phyloP scores from a whole-genome alignment of 768 basidiomycete species.

The Asterophora parasitica region DNA sequence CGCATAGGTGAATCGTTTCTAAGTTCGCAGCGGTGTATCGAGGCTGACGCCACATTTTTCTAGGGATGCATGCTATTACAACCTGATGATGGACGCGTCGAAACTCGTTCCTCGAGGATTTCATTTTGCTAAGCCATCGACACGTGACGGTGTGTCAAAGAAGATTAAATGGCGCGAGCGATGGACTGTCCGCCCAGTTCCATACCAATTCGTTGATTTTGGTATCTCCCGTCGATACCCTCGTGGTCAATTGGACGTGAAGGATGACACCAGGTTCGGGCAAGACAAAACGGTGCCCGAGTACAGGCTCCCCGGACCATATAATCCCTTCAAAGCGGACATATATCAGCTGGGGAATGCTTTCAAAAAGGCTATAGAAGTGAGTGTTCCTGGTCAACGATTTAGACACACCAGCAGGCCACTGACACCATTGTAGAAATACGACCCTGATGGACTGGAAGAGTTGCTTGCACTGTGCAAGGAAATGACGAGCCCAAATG shows the following conservation, averaged over 20 bases:
- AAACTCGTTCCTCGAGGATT: neutral
- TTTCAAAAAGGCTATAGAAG: neutral
- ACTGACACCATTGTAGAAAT: neutral
- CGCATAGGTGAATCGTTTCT: neutral
- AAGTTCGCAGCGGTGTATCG: neutral
- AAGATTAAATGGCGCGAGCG: conserved; percentile 10
- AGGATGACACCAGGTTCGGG: conserved; percentile 11
- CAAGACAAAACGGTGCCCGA: conserved; percentile 23
- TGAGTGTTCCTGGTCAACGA: neutral
- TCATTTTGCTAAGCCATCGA: neutral
- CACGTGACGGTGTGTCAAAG: neutral
- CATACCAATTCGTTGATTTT: conserved; percentile 27
- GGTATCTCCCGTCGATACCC: conserved; percentile 15
- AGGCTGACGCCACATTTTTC: no score
- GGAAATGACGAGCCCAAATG: neutral
- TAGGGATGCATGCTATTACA: neutral
- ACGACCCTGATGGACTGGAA: neutral
- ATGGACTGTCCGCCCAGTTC: conserved; percentile 19
- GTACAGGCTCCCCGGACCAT: neutral
- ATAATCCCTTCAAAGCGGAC: conserved; percentile 1
- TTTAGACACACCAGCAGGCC: no score
- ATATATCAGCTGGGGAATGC: neutral
- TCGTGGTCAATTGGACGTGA: neutral
- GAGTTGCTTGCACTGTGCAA: neutral
- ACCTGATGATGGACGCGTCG: conserved; percentile 1